phyloP scores from a whole-genome alignment of 306 rosid genomes.

The Rosa lucieae region DNA sequence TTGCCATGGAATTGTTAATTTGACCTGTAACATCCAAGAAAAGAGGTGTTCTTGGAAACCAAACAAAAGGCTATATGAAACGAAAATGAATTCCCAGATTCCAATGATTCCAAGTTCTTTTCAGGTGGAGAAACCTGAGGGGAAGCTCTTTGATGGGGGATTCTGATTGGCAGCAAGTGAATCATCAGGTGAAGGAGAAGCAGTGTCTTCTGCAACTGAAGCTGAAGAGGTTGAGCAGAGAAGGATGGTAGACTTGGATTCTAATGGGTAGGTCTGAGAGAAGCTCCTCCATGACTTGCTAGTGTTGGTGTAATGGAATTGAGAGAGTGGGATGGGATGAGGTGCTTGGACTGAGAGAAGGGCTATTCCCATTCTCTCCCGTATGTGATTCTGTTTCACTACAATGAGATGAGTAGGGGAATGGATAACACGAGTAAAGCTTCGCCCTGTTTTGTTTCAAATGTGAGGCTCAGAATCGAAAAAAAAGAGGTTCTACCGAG shows the following conservation, averaged over 20 bases:
- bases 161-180: slow-evolving; percentile 32
- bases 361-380: slow-evolving; percentile 51
- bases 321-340: slow-evolving; percentile 33
- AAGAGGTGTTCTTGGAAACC: background rate
- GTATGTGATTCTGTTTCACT: background rate
- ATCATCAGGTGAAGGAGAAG: slow-evolving; percentile 47
- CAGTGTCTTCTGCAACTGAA: slow-evolving; percentile 40
- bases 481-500: slow-evolving; percentile 39
- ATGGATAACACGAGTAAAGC: background rate
- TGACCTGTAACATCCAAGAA: background rate
- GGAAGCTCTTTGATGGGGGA: slow-evolving; percentile 28
- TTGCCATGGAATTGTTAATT: background rate
- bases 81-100: background rate
- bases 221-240: slow-evolving; percentile 49
- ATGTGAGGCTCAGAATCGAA: background rate
- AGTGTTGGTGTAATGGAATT: slow-evolving; percentile 11
- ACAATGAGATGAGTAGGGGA: background rate
- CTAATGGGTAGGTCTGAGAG: slow-evolving; percentile 16
- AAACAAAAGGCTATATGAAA: background rate
- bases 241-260: slow-evolving; percentile 27
- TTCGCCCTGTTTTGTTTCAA: background rate
- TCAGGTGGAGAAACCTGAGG: slow-evolving; percentile 38
- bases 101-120: background rate
- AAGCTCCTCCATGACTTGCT: slow-evolving; percentile 22
- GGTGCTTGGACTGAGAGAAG: slow-evolving; percentile 46